Conservation (phyloP, 2,329 filamentous ascomycete genomes). For the Cladosporium sp. region DNA sequence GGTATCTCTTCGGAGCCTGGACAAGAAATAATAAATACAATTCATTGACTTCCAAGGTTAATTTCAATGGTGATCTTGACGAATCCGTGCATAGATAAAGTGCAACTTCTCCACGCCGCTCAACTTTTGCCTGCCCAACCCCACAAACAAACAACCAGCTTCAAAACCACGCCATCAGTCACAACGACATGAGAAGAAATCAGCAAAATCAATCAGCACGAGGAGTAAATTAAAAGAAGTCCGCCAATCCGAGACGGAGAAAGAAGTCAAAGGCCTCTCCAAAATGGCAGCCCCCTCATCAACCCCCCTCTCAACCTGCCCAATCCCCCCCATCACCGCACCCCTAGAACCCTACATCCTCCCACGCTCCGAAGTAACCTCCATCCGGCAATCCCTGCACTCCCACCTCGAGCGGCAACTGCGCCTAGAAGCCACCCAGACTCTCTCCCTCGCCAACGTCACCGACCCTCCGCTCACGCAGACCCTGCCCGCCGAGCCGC, state of each 20-base stretch:
- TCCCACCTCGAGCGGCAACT: constrained; percentile 20
- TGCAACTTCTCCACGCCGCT: background rate
- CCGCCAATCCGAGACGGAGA: too few relatives aligned
- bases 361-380: constrained; percentile 23
- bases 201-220: too few relatives aligned
- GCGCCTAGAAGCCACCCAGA: constrained; percentile 5
- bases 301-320: constrained; percentile 15
- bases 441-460: constrained; percentile 16
- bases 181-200: constrained; percentile 1
- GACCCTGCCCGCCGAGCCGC: constrained; percentile 10
- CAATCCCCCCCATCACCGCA: constrained; percentile 27
- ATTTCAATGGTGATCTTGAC: too few relatives aligned
- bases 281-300: background rate
- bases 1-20: too few relatives aligned
- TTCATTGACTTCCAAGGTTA: too few relatives aligned
- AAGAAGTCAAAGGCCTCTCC: too few relatives aligned
- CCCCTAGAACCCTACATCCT: constrained; percentile 28
- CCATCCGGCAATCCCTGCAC: constrained; percentile 26
- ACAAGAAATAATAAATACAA: too few relatives aligned
- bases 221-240: too few relatives aligned
- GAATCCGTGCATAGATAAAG: too few relatives aligned
- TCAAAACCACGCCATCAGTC: background rate
- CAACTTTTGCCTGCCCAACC: background rate
- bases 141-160: constrained; percentile 8
- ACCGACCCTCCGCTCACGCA: constrained; percentile 4